phyloP scores from a whole-genome alignment of 75 land plant species.

The Sequoia sempervirens region DNA sequence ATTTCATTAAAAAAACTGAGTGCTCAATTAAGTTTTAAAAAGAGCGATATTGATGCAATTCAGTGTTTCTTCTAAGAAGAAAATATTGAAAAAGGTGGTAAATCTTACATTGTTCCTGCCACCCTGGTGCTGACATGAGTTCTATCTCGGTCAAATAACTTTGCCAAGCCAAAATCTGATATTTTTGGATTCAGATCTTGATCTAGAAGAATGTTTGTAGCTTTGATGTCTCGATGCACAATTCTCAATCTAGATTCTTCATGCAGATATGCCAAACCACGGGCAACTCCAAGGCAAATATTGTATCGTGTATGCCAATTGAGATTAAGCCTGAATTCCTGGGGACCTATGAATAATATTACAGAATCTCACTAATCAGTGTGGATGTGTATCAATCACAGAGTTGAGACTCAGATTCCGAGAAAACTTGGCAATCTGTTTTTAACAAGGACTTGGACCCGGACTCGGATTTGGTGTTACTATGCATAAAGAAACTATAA shows the following conservation, averaged over 20 bases:
- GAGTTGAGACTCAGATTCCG: too few species aligned
- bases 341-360: background rate
- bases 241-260: conserved; percentile 33
- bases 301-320: conserved; percentile 31
- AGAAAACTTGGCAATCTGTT: too few species aligned
- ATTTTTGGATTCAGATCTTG: conserved; percentile 29
- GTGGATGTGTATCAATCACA: background rate
- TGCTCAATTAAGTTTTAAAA: background rate
- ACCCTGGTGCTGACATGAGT: conserved; percentile 46
- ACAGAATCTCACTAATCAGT: background rate
- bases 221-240: conserved; percentile 46
- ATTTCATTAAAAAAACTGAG: background rate
- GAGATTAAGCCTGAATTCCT: conserved; percentile 7
- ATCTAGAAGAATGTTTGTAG: conserved; percentile 39
- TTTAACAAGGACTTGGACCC: background rate
- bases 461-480: background rate
- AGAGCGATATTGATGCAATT: background rate
- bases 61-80: background rate
- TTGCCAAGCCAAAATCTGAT: conserved; percentile 35
- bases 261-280: conserved; percentile 43
- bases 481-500: background rate
- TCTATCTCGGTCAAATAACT: conserved; percentile 21
- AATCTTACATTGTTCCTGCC: conserved; percentile 38
- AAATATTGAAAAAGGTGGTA: background rate
- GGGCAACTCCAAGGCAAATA: conserved; percentile 34